Conservation (phyloP, 2,329 filamentous ascomycete genomes). For the Diaporthe ilicicola region DNA sequence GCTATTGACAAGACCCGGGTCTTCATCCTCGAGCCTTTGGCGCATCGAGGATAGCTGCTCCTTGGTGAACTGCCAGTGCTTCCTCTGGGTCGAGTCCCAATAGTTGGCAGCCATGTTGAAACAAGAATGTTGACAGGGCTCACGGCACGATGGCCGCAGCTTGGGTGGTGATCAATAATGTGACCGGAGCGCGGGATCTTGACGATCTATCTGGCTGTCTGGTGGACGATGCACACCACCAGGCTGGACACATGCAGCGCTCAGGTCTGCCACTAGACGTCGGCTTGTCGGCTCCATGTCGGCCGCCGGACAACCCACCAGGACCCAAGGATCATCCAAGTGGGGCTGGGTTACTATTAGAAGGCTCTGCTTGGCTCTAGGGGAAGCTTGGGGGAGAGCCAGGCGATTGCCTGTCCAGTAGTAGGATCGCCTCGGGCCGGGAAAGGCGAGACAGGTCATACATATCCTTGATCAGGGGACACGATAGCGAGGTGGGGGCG, state of each 20-base stretch:
- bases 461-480: slow-evolving; percentile 1
- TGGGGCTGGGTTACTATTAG: not conserved
- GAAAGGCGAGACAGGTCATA: slow-evolving; percentile 20
- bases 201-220: too few species aligned
- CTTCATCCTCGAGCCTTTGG: slow-evolving; percentile 78
- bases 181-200: not conserved
- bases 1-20: slow-evolving; percentile 76
- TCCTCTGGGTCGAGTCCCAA: slow-evolving; percentile 93
- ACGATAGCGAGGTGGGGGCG: not conserved
- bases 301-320: not conserved
- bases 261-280: not conserved
- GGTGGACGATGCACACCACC: not conserved
- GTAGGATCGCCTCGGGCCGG: slow-evolving; percentile 30
- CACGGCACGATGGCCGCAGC: slow-evolving; percentile 24
- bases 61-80: slow-evolving; percentile 89
- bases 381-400: not conserved
- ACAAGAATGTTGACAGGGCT: slow-evolving; percentile 34
- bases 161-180: not conserved
- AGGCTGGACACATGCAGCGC: not conserved
- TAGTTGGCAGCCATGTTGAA: slow-evolving; percentile 87
- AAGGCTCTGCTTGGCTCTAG: slow-evolving; percentile 32
- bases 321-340: not conserved
- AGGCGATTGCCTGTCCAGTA: slow-evolving; percentile 25
- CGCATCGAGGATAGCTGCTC: slow-evolving; percentile 80
- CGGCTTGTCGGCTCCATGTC: slow-evolving; percentile 37